Conservation (phyloP, 2,329 filamentous ascomycete genomes). For the Talaromyces sp. region DNA sequence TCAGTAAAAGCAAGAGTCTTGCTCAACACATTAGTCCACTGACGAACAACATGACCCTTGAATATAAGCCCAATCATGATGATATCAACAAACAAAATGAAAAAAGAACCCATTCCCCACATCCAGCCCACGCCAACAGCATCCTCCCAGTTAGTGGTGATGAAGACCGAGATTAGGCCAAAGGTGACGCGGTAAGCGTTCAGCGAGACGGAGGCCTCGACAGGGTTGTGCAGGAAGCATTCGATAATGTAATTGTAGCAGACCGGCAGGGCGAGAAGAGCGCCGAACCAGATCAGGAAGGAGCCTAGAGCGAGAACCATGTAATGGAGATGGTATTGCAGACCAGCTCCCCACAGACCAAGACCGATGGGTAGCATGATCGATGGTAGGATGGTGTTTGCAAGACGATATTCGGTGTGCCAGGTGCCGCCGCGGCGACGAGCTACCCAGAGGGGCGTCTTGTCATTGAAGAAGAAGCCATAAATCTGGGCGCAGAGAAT, state of each 20-base stretch:
- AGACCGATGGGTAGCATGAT: slow-evolving; percentile 16
- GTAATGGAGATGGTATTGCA: slow-evolving; percentile 17
- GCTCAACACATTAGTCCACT: slow-evolving; percentile 13
- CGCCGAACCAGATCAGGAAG: slow-evolving; percentile 15
- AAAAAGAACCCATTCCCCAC: slow-evolving; percentile 16
- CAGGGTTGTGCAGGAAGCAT: slow-evolving; percentile 16
- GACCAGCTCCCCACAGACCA: slow-evolving; percentile 13
- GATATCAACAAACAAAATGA: slow-evolving; percentile 13
- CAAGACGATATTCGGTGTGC: slow-evolving; percentile 43
- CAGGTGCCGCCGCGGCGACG: slow-evolving; percentile 31
- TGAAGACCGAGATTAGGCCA: slow-evolving; percentile 12
- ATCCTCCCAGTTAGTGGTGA: slow-evolving; percentile 10
- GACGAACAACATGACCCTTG: slow-evolving; percentile 16
- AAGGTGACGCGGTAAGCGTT: slow-evolving; percentile 14
- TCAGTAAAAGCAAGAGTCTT: slow-evolving; percentile 16
- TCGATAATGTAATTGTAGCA: slow-evolving; percentile 18
- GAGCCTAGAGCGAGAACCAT: slow-evolving; percentile 16
- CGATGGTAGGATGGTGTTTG: slow-evolving; percentile 11
- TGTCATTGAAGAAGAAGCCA: slow-evolving; percentile 25
- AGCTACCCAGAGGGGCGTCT: slow-evolving; percentile 24
- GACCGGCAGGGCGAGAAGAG: slow-evolving; percentile 14
- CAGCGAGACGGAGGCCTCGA: slow-evolving; percentile 16
- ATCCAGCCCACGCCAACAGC: slow-evolving; percentile 16
- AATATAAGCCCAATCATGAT: slow-evolving; percentile 17
- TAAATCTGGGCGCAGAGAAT: slow-evolving; percentile 25